Evolutionary conservation across 345 rosid genomes (phyloP), one percentile per base, ranked within the genome.

Genomic region (Boechera divaricarpa): DNA sequence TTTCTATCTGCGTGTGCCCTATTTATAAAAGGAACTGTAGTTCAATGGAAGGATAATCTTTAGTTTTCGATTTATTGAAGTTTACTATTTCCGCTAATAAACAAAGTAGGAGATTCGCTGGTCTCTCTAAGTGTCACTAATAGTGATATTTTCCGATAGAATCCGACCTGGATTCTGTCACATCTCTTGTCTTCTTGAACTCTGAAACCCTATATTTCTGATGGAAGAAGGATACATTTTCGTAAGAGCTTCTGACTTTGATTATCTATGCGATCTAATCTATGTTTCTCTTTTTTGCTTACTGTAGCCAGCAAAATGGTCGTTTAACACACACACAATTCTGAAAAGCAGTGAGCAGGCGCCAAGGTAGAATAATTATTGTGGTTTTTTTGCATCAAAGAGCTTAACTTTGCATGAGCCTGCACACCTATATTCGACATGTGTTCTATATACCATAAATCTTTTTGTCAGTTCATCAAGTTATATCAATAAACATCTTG

Each of bases 301-400:
- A n/a, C 63, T 82, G 73, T 91, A 94, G 97, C 97, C 94, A 80
- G 57, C 85, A 68, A 92, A 88, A 80, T 94, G 98, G 98, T 79
- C 93, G 32, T 92, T 94, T 85, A 92, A 84, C 82, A 90, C 97
- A 7, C 88, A 86, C 78, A 86, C 96, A 3, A 75, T 94, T 70
- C 79, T 94, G 84, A 90, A 92, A 91, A 88, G 77, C 81, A 83
- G 85, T 58, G 97, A 94, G 70, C 94, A 82, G 80, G 98, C 94
- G 56, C 90, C 92, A 55, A 94, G 97, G 98, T 94, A 88, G 36
- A 44, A 35, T 16, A 9, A 2, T 45, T 4, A n/a, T 13, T 62
- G 38, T 52, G 6, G 1, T n/a, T 47, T 16, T 6, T 58, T 16
- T 49, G 54, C 49, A 32, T 60, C 18, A 9, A 60, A 18, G 15